Evolutionary conservation across 116 monocot genomes (phyloP), one percentile per base, ranked within the genome.

Genomic region (Dioscorea cayenensis): DNA sequence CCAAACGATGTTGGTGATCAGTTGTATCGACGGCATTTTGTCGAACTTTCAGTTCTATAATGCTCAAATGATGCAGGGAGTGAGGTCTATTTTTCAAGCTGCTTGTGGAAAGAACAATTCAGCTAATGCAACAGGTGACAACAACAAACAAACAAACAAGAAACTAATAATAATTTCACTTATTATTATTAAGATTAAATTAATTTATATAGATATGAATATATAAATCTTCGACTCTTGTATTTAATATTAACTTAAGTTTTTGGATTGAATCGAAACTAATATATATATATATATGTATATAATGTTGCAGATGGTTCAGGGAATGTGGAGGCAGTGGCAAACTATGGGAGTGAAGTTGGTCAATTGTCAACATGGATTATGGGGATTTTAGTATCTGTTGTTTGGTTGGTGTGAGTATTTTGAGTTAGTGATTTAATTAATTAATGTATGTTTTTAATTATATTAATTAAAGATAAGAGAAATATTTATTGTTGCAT

Each of bases 31-130:
- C 25, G 70, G 80, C n/a, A 71, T 71, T 3, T 16, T 79, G 35
- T 48, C 68, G 14, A 74, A 76, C 67, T 80, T 80, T 64, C 71
- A 76, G 74, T 79, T 79, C 73, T 79, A 79, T 64, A 79, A 64
- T 37, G 50, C 69, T 49, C 68, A 60, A 6, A 14, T 63, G 32
- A 60, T 74, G 49, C 79, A 74, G 50, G 74, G 69, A 7, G 51
- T 79, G 12, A 63, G 36, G 7, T 52, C 51, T 16, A 60, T 64
- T 9, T 28, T 79, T 17, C 18, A 16, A 11, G 69, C 69, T 25
- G 14, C 69, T 19, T 79, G 79, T 60, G 67, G 72, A 14, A 51
- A 51, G 11, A 69, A 69, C 23, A 51, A 12, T 1, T 55, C 55
- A 43, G 12, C 18, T 18, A 55, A 3, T 16, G 55, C 14, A 12